Evolutionary conservation across 2,329 filamentous ascomycete genomes (phyloP), one percentile per base, ranked within the genome.

Genomic region (Chrysoporthe puriensis): DNA sequence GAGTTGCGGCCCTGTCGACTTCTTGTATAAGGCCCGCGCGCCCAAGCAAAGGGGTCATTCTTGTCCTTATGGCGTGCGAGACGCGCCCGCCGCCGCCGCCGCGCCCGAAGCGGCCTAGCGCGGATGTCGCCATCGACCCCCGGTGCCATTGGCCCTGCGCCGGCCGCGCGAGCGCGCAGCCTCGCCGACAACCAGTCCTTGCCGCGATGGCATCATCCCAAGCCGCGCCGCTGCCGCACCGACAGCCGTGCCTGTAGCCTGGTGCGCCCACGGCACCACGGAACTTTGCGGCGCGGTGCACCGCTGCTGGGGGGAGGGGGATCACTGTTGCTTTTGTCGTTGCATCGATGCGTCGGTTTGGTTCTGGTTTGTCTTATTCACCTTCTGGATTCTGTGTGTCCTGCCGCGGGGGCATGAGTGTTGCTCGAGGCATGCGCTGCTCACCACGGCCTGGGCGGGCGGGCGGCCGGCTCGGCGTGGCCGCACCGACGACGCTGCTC

Each of bases 61-160:
- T 71, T 63, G 72, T 71, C 70, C 70, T 73, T 67, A 70, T 72
- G 70, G 66, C 70, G 69, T 64, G 69, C 65, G 54, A 63, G 44
- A 70, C 52, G 26, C 26, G 26, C 26, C 57, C 58, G 26, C 64
- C 65, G 69, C 67, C 63, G 54, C 54, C 64, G 64, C 61, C 56
- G 60, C 52, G 8, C 66, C 66, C 50, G 42, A 60, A 67, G 4
- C 14, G 62, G 68, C 21, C 52, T 69, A 60, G 68, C 63, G 68
- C 43, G 36, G 48, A 59, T 67, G 64, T 64, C 68, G 68, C 68
- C 68, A 67, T 69, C 65, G 46, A 4, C 11, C 16, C 57, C 34
- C 13, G 57, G 58, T 32, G 44, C 62, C 16, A 69, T 69, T 69
- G 68, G 68, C 43, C 59, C 46, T 58, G 42, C 16, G 50, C 60